phyloP scores from a whole-genome alignment of 1,284 basidiomycete genomes.

The Wallemia ichthyophaga region DNA sequence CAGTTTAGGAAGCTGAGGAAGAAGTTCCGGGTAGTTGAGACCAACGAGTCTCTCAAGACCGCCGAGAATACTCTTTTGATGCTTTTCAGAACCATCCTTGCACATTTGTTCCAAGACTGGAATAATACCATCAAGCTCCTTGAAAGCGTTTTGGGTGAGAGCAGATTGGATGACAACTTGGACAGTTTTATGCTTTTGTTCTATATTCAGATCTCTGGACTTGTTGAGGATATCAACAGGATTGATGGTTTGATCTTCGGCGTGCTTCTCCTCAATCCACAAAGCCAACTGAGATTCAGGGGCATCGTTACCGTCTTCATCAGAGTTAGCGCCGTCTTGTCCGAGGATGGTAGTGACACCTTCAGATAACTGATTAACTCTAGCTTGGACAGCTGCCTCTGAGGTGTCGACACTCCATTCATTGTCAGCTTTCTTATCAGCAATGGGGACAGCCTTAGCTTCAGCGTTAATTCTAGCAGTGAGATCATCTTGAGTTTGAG shows the following conservation, averaged over 20 bases:
- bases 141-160: constrained; percentile 44
- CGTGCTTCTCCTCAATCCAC: constrained; percentile 59
- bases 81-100: constrained; percentile 37
- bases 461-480: constrained; percentile 12
- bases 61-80: constrained; percentile 76
- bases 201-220: constrained; percentile 69
- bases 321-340: constrained; percentile 44
- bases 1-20: constrained; percentile 49
- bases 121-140: constrained; percentile 41
- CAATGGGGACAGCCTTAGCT: constrained; percentile 12
- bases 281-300: constrained; percentile 56
- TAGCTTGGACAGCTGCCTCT: constrained; percentile 62
- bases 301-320: constrained; percentile 57
- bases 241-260: constrained; percentile 19
- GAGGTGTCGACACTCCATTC: constrained; percentile 79
- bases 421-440: constrained; percentile 29
- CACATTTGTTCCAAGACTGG: constrained; percentile 52
- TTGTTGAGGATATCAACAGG: constrained; percentile 53
- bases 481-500: constrained; percentile 13
- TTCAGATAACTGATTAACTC: constrained; percentile 44
- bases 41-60: constrained; percentile 63
- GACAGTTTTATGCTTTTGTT: constrained; percentile 81
- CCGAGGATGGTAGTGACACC: constrained; percentile 25
- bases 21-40: constrained; percentile 27
- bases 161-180: constrained; percentile 61